These are phyloP conservation scores for Davidsoniella virescens DNA, from an alignment of 2,329 filamentous ascomycete species.

Conservation along the genomic window DNA sequence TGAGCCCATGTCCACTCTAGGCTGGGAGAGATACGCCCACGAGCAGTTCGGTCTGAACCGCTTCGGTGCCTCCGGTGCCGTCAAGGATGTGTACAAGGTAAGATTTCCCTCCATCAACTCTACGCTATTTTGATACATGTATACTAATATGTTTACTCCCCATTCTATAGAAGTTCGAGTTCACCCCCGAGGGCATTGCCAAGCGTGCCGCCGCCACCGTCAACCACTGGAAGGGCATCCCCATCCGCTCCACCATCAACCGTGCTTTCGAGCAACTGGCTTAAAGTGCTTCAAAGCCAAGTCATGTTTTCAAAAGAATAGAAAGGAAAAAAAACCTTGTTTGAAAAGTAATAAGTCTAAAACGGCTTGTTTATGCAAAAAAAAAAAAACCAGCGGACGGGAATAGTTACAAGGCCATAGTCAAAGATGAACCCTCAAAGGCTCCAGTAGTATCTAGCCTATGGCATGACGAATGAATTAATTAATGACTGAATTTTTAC, in stretches of 20 bases:
- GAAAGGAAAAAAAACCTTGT: not conserved
- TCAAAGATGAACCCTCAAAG: too few relatives aligned
- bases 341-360: constrained; percentile 1
- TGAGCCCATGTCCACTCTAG: constrained; percentile 92
- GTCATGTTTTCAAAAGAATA: not conserved
- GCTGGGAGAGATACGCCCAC: constrained; percentile 98
- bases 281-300: constrained; percentile 33
- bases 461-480: constrained; percentile 4
- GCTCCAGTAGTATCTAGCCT: too few relatives aligned
- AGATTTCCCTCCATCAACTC: constrained; percentile 19
- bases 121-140: not conserved
- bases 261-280: constrained; percentile 95
- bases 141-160: not conserved
- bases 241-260: constrained; percentile 87
- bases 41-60: constrained; percentile 99
- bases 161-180: constrained; percentile 76
- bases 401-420: too few relatives aligned
- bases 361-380: not conserved
- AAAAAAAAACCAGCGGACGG: too few relatives aligned
- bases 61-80: constrained; percentile 92
- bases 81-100: constrained; percentile 94
- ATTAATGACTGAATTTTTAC: not conserved
- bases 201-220: constrained; percentile 87
- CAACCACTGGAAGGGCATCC: constrained; percentile 90
- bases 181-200: constrained; percentile 89